Evolutionary conservation across 805 yeast genomes (phyloP).

Genomic region (Pichia phayaonensis): DNA sequence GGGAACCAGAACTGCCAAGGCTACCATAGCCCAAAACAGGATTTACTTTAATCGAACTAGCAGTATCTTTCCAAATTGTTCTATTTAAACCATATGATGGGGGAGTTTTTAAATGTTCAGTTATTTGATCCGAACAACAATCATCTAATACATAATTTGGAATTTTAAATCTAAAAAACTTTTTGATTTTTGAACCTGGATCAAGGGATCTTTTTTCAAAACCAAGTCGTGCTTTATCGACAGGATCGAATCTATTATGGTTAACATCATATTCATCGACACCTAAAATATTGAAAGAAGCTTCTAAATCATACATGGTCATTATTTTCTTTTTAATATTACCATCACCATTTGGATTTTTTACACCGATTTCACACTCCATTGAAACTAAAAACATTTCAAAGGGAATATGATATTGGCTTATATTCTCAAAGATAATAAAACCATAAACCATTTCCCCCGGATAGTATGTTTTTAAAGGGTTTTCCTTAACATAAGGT

Average conservation of each 20-base stretch:
- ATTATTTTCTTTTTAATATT: not conserved
- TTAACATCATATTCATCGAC: not conserved
- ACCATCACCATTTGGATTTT: not conserved
- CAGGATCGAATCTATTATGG: not conserved
- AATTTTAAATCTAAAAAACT: conserved; percentile 47
- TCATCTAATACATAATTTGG: conserved; percentile 38
- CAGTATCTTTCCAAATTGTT: not conserved
- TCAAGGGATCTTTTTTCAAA: conserved; percentile 31
- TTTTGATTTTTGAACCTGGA: conserved; percentile 43
- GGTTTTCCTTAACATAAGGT: conserved; percentile 18
- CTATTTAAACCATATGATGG: conserved; percentile 32
- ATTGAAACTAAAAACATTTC: conserved; percentile 54
- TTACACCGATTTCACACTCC: conserved; percentile 36
- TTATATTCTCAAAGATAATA: conserved; percentile 34
- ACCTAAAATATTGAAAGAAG: conserved; percentile 1
- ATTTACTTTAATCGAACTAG: conserved; percentile 20
- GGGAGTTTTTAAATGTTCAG: conserved; percentile 30
- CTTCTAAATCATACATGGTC: conserved; percentile 5
- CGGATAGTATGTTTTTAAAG: conserved; percentile 48
- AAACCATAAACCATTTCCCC: conserved; percentile 61
- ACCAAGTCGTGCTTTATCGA: conserved; percentile 27
- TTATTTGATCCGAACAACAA: conserved; percentile 14
- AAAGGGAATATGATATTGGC: conserved; percentile 38
- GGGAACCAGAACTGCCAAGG: conserved; percentile 37
- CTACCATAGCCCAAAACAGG: conserved; percentile 48